Percentiles rank a stretch among this genome's conserved stretches.
phyloP scores from a whole-genome alignment of 2,329 filamentous ascomycete genomes.

The Colletotrichum viniferum region DNA sequence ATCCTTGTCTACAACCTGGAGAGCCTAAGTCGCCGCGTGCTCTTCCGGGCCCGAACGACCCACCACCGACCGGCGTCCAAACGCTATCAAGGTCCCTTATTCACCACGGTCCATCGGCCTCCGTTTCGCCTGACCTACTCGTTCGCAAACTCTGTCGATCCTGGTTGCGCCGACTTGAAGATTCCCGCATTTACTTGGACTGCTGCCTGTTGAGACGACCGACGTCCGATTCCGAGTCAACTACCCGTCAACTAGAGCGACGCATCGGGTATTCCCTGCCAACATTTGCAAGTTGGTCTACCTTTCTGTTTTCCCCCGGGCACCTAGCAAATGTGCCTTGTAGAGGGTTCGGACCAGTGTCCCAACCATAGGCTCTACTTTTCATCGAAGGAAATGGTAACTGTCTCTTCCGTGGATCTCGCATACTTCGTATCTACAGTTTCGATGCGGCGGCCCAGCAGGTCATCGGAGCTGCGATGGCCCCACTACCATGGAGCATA shows the following conservation, averaged over 20 bases:
- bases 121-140: neutral
- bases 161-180: neutral
- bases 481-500: neutral
- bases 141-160: neutral
- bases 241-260: neutral
- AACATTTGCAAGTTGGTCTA: neutral
- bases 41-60: conserved; percentile 12
- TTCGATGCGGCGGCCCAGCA: neutral
- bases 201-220: neutral
- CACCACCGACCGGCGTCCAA: conserved; percentile 12
- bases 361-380: neutral
- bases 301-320: neutral
- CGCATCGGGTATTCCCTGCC: neutral
- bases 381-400: neutral
- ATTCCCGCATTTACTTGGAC: neutral
- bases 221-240: neutral
- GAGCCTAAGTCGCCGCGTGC: neutral
- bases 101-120: neutral
- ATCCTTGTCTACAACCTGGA: neutral
- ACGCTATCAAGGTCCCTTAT: neutral
- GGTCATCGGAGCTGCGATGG: neutral
- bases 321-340: neutral
- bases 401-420: neutral
- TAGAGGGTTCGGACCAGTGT: neutral
- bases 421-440: neutral